Conservation (phyloP, 208 protist species). For the Eutreptiella sp. region DNA sequence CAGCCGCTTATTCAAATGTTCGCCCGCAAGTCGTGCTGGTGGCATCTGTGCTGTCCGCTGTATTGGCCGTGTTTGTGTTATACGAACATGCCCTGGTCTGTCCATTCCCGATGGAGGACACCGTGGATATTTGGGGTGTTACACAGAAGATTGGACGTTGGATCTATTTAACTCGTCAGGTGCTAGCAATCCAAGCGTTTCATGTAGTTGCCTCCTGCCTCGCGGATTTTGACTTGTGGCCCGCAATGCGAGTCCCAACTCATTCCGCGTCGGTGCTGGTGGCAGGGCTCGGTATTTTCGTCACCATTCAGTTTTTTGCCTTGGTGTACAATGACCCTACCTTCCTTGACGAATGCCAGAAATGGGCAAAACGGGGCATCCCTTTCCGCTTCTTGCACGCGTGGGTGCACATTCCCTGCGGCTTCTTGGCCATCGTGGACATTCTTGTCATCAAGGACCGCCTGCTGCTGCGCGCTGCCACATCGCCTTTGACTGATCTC, state of each 20-base stretch:
- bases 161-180: constrained; percentile 12
- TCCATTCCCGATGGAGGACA: not conserved
- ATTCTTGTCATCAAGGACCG: not conserved
- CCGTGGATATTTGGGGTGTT: constrained; percentile 2
- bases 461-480: not conserved
- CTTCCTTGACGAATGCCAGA: not conserved
- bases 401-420: constrained; percentile 10
- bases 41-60: not conserved
- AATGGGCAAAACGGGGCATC: not conserved
- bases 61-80: not conserved
- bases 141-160: not conserved
- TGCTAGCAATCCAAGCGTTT: constrained; percentile 14
- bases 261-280: not conserved
- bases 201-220: not conserved
- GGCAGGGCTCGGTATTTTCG: constrained; percentile 2
- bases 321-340: constrained; percentile 3
- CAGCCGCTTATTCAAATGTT: too few species aligned
- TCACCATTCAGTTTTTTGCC: constrained; percentile 17
- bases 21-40: too few species aligned
- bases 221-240: too few species aligned
- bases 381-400: constrained; percentile 3
- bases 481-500: not conserved
- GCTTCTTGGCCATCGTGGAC: constrained; percentile 4
- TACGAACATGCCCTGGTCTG: constrained; percentile 1
- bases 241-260: not conserved